Evolutionary conservation across 495 filamentous ascomycete genomes (phyloP).

Genomic region (Schizothecium vesticola): DNA sequence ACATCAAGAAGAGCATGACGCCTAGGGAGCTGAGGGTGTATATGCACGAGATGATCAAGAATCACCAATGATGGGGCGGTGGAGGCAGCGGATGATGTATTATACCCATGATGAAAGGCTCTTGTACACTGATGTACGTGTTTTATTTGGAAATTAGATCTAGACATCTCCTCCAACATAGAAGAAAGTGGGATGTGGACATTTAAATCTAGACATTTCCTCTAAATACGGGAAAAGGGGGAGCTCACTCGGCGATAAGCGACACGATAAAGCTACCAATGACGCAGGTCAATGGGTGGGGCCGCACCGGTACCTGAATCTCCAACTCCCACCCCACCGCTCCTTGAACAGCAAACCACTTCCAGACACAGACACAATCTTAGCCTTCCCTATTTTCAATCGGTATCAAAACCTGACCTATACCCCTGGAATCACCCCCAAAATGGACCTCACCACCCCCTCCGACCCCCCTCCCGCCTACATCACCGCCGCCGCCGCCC

Average conservation of each 20-base stretch:
- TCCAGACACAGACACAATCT: not conserved
- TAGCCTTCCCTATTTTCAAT: not conserved
- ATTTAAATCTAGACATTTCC: not conserved
- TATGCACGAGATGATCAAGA: slow-evolving; percentile 30
- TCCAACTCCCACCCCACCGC: not conserved
- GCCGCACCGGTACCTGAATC: not conserved
- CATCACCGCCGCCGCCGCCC: slow-evolving; percentile 35
- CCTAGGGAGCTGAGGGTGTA: slow-evolving; percentile 29
- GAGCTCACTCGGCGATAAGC: not conserved
- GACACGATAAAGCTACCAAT: not conserved
- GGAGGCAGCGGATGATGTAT: not conserved
- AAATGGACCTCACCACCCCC: slow-evolving; percentile 32
- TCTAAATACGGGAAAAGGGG: not conserved
- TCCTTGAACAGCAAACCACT: not conserved
- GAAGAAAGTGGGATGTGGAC: not conserved
- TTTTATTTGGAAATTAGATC: not conserved
- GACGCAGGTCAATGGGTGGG: slow-evolving; percentile 3
- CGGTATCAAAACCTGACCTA: not conserved
- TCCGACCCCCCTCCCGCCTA: slow-evolving; percentile 41
- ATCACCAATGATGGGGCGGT: slow-evolving; percentile 23
- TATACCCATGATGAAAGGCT: not conserved
- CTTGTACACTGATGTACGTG: not conserved
- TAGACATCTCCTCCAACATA: not conserved
- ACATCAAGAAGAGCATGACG: slow-evolving; percentile 25
- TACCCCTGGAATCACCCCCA: slow-evolving; percentile 28